Conservation (phyloP, 441 rosid species). For the Bruguiera hainesii region DNA sequence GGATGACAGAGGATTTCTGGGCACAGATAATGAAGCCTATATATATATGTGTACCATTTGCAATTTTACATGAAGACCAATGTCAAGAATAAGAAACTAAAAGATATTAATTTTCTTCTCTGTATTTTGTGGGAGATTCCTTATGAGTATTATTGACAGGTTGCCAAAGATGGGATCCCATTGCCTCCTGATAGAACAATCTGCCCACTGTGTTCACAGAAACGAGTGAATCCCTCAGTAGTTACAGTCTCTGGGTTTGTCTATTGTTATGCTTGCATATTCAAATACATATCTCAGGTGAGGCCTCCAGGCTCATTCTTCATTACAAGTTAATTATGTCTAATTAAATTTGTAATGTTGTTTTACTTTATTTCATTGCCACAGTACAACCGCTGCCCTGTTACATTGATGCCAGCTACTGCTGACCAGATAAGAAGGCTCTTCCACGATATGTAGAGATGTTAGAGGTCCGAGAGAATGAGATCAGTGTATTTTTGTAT, state of each 20-base stretch:
- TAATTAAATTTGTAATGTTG: neutral
- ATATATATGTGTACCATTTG: too few relatives aligned
- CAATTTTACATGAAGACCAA: too few relatives aligned
- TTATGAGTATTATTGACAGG: constrained; percentile 33
- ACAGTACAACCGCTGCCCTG: constrained; percentile 94
- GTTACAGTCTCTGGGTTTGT: constrained; percentile 95
- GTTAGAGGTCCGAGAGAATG: neutral
- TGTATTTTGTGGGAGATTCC: neutral
- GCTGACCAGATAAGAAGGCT: constrained; percentile 91
- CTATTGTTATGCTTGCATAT: constrained; percentile 91
- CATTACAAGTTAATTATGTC: neutral
- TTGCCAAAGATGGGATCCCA: constrained; percentile 86
- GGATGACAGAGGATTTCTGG: neutral
- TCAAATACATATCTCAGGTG: constrained; percentile 91
- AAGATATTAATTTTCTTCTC: too few relatives aligned
- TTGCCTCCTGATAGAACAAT: constrained; percentile 69
- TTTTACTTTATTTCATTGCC: constrained; percentile 10
- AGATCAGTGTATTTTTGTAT: neutral
- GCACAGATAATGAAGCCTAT: neutral
- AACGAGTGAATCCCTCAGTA: constrained; percentile 96
- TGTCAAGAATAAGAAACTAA: neutral
- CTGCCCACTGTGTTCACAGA: constrained; percentile 92
- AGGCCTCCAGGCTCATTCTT: constrained; percentile 23
- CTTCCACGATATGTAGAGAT: constrained; percentile 69
- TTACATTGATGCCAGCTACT: constrained; percentile 72